These are phyloP conservation scores for Zygotorulaspora chibaensis DNA, from an alignment of 805 yeast genomes.

Conservation along the genomic window DNA sequence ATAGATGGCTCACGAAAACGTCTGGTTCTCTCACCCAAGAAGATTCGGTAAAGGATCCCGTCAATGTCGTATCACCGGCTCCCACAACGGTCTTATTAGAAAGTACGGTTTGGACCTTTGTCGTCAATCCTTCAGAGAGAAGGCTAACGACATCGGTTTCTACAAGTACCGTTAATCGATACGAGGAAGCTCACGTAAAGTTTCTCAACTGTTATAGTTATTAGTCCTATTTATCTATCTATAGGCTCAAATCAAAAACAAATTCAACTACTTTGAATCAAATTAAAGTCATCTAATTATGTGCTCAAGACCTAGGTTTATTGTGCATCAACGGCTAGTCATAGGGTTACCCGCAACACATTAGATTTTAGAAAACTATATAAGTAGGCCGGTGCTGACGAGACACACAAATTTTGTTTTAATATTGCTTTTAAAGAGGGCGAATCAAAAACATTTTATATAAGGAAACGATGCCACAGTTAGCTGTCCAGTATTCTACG, in stretches of 20 bases:
- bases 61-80: slow-evolving; percentile 98
- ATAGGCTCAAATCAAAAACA: background rate
- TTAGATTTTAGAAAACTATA: background rate
- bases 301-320: background rate
- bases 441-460: slow-evolving; percentile 33
- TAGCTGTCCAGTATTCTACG: slow-evolving; percentile 35
- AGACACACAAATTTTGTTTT: background rate
- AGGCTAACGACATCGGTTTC: slow-evolving; percentile 98
- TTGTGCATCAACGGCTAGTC: no score
- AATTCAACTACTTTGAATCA: background rate
- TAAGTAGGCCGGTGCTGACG: background rate
- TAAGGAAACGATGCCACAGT: slow-evolving; percentile 40
- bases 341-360: slow-evolving; percentile 1
- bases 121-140: slow-evolving; percentile 99
- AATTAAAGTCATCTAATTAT: no score
- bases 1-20: slow-evolving; percentile 98
- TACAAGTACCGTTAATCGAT: slow-evolving; percentile 89
- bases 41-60: slow-evolving; percentile 99
- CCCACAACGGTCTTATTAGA: slow-evolving; percentile 99
- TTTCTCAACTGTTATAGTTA: slow-evolving; percentile 1
- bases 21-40: slow-evolving; percentile 99
- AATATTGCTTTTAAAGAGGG: slow-evolving; percentile 18
- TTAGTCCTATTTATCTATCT: slow-evolving; percentile 7
- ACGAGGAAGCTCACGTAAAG: background rate
- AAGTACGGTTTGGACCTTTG: slow-evolving; percentile 99